Evolutionary conservation across 441 rosid genomes (phyloP).

Genomic region (Gossypium davidsonii): DNA sequence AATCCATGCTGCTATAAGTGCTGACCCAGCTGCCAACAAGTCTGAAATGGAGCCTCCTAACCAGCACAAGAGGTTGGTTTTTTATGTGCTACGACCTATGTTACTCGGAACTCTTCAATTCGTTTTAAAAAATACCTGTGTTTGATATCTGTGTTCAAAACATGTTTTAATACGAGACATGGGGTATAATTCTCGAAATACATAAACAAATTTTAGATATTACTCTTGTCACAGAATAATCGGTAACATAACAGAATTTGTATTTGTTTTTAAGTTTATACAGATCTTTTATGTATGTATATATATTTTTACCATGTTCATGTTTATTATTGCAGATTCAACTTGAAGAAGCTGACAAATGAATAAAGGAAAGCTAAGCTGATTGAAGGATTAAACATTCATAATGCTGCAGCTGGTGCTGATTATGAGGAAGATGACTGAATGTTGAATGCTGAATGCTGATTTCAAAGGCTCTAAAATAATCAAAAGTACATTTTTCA

Average conservation of each 20-base stretch:
- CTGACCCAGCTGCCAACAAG: background rate
- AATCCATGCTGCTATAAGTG: background rate
- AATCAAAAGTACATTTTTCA: too few species aligned
- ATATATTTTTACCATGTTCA: background rate
- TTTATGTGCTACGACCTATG: background rate
- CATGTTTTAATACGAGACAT: background rate
- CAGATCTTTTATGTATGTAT: background rate
- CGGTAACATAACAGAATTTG: background rate
- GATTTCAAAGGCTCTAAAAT: background rate
- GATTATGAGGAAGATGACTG: background rate
- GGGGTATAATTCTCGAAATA: too few species aligned
- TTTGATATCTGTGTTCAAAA: background rate
- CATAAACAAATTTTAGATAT: too few species aligned
- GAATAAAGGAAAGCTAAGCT: background rate
- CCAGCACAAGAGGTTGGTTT: conserved; percentile 1
- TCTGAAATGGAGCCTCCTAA: background rate
- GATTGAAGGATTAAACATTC: background rate
- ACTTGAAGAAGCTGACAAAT: background rate
- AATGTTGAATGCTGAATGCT: background rate
- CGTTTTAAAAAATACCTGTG: background rate
- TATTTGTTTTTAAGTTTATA: background rate
- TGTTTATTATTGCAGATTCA: background rate
- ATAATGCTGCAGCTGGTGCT: background rate
- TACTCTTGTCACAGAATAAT: too few species aligned
- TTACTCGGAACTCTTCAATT: background rate